Percentiles rank a stretch among this genome's conserved stretches.
Evolutionary conservation across 2,329 filamentous ascomycete genomes (phyloP).

Genomic region (Zarea fungicola): DNA sequence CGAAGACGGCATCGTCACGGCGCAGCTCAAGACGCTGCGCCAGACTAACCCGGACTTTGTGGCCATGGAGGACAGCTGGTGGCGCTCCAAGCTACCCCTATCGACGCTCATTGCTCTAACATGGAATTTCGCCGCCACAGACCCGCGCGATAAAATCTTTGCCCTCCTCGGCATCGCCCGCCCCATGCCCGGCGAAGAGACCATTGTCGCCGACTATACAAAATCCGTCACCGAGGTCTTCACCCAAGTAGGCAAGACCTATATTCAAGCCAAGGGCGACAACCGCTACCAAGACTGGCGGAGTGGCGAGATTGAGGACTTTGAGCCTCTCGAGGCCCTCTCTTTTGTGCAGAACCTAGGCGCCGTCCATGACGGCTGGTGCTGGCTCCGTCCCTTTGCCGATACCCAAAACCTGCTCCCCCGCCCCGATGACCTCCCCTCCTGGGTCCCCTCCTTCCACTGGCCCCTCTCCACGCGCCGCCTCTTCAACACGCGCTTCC

Average conservation of each 20-base stretch:
- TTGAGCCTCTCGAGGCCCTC: slow-evolving; percentile 5
- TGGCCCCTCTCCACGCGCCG: background rate
- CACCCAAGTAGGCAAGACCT: background rate
- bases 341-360: slow-evolving; percentile 5
- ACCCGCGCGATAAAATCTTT: slow-evolving; percentile 18
- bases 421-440: background rate
- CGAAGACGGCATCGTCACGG: slow-evolving; percentile 4
- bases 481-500: slow-evolving; percentile 5
- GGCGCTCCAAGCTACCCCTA: slow-evolving; percentile 2
- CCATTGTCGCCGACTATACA: slow-evolving; percentile 13
- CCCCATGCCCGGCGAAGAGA: background rate
- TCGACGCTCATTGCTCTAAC: slow-evolving; percentile 12
- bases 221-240: slow-evolving; percentile 10
- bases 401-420: slow-evolving; percentile 7
- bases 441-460: slow-evolving; percentile 14
- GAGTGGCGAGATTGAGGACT: slow-evolving; percentile 8
- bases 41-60: slow-evolving; percentile 1
- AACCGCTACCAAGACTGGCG: slow-evolving; percentile 12
- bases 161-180: slow-evolving; percentile 15
- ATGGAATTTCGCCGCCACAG: slow-evolving; percentile 14
- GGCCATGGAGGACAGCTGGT: background rate
- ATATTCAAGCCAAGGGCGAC: slow-evolving; percentile 10
- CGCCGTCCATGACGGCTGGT: slow-evolving; percentile 3
- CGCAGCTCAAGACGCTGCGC: background rate
- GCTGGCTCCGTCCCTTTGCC: slow-evolving; percentile 9